Evolutionary conservation across 2,329 filamentous ascomycete genomes (phyloP), one percentile per base, ranked within the genome.

Genomic region (Aspergillus nomiae): DNA sequence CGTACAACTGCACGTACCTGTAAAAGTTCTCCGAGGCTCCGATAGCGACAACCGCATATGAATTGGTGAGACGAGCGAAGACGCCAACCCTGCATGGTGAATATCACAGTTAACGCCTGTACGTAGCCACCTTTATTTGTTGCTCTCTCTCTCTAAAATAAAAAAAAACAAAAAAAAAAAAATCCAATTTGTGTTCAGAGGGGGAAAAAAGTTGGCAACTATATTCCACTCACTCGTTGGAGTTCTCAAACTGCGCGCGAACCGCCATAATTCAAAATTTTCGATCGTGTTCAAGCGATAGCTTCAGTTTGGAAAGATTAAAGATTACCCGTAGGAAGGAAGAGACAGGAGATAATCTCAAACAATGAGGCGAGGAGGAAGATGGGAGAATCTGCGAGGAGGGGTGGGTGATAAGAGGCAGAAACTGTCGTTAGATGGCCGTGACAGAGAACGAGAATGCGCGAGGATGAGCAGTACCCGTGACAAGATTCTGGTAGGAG

Each of bases 21-120:
- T 98, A 98, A 82, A 99, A 99, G 87, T 98, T 98, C 85, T 97
- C 94, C 76, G 92, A 97, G 73, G 92, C 94, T 76, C 95, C 95
- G 70, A 97, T 88, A 69, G 94, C 94, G 72, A 97, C 92, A 73
- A 99, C 86, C 72, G 94, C 93, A 81, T 97, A 99, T 64, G 92
- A 94, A 83, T 99, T 99, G 71, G 95, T 99, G 77, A 99, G 90
- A 66, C 92, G 97, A 65, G 94, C 83, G 81, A 99, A 99, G 77
- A 98, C 95, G 78, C 95, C 95, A 77, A 99, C 92, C 83, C 94
- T 97, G 74, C 36, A 59, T 28, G 34, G 32, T 48, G 32, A 30
- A 38, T 28, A 45, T 32, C 30, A n/a, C 28, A 21, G 26, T 64
- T 56, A 64, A 60, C 38, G 9, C 30, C 16, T n/a, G 41, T 54